Evolutionary conservation across 352 stramenopile species (phyloP).

Genomic region (Blastocystis sp.): DNA sequence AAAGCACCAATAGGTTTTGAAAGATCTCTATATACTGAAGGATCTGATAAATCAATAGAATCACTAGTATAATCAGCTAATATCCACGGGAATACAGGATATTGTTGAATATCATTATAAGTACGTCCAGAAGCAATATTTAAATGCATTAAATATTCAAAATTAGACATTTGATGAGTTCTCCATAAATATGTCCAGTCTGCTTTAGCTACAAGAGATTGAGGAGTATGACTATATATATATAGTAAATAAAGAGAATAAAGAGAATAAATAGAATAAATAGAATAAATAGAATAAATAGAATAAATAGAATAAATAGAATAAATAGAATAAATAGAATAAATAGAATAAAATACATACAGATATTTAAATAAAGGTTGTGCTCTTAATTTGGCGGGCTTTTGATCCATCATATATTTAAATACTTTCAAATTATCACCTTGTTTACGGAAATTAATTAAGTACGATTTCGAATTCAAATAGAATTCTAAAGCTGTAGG

Average conservation of each 20-base stretch:
- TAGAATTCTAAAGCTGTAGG: conserved; percentile 30
- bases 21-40: conserved; percentile 74
- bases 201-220: conserved; percentile 17
- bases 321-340: too few relatives aligned
- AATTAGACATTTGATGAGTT: conserved; percentile 74
- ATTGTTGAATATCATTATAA: conserved; percentile 78
- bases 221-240: too few relatives aligned
- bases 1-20: conserved; percentile 87
- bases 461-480: conserved; percentile 20
- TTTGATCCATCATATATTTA: conserved; percentile 17
- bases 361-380: conserved; percentile 22
- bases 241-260: too few relatives aligned
- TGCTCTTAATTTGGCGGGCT: background rate
- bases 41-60: conserved; percentile 71
- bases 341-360: too few relatives aligned
- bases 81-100: conserved; percentile 96
- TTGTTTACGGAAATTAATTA: conserved; percentile 11
- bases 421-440: conserved; percentile 32
- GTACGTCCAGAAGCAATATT: conserved; percentile 84
- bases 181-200: conserved; percentile 53
- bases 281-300: too few relatives aligned
- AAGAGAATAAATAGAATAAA: too few relatives aligned
- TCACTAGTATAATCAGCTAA: conserved; percentile 77
- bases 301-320: too few relatives aligned
- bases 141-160: conserved; percentile 87